These are phyloP conservation scores for Bassia scoparia DNA, from an alignment of 148 eudicot genomes.

Conservation along the genomic window DNA sequence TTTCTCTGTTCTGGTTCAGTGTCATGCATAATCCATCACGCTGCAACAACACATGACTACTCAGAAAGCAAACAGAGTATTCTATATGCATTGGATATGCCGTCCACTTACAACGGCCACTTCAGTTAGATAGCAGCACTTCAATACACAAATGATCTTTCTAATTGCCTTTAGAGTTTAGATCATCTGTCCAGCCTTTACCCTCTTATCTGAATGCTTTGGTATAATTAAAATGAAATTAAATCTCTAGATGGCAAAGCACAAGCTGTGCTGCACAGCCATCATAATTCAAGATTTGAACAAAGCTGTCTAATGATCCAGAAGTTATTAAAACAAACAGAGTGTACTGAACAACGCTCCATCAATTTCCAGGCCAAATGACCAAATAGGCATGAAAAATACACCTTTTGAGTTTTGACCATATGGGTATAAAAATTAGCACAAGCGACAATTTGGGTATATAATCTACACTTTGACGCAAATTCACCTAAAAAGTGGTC, in stretches of 20 bases:
- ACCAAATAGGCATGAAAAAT: no score
- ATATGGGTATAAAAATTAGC: no score
- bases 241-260: neutral
- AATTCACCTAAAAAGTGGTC: no score
- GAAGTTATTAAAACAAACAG: no score
- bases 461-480: no score
- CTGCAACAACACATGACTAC: slow-evolving; percentile 35
- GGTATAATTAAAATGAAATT: neutral
- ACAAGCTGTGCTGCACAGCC: neutral
- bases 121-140: neutral
- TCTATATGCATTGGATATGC: no score
- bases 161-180: neutral
- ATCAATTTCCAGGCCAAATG: no score
- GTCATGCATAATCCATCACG: slow-evolving; percentile 67
- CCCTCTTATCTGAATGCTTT: neutral
- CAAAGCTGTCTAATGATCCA: neutral
- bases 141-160: neutral
- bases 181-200: neutral
- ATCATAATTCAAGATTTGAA: neutral
- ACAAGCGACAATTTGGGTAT: no score
- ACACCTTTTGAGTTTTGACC: no score
- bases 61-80: neutral
- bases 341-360: no score
- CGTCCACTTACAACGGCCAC: neutral
- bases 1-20: slow-evolving; percentile 54